Evolutionary conservation across 2,329 filamentous ascomycete species (phyloP), one percentile per base, ranked within the genome.

Genomic region (Trichophyton rubrum): DNA sequence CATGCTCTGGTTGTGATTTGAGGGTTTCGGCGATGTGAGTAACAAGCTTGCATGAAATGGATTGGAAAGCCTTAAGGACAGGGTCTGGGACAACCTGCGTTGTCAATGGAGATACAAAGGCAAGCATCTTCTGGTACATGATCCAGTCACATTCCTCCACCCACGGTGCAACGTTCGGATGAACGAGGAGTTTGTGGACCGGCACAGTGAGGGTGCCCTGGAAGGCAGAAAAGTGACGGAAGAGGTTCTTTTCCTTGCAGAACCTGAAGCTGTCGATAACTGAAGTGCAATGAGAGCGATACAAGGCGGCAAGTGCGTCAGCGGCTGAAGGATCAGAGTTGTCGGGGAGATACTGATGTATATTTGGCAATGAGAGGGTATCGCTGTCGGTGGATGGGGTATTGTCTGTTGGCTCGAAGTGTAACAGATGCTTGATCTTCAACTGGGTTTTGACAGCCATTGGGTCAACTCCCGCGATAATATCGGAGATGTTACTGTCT

Each of bases 101-200:
- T 3, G 90, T 93, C 45, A 97, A 79, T n/a, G 86, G 85, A 0
- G 89, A 88, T 45, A 97, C 85, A 63, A 96, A 95, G 59, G 87
- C 86, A 76, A 96, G 90, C 88, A 97, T 96, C 66, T 91, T 90
- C 72, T 97, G 90, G 71, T 99, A 99, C 76, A 96, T 88, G 38
- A 92, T 81, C 75, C 93, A 95, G 72, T 99, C 93, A 71, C 90
- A 96, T 71, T 95, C 88, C 70, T 93, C 89, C 63, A 99, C 95
- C 93, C 93, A 99, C 1, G 87, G 82, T 2, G 90, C 89, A 60
- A 97, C 78, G 60, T 85, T 85, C 1, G 87, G 85, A 68, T 95
- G 85, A 13, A 85, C 85, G 68, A 99, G 87, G 1, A 99, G 77
- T 73, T 95, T 96, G 72, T 96, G 90, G 2, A 97, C 92, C 4